Evolutionary conservation across 2,329 filamentous ascomycete species (phyloP).

Genomic region (Penicillium sp.): DNA sequence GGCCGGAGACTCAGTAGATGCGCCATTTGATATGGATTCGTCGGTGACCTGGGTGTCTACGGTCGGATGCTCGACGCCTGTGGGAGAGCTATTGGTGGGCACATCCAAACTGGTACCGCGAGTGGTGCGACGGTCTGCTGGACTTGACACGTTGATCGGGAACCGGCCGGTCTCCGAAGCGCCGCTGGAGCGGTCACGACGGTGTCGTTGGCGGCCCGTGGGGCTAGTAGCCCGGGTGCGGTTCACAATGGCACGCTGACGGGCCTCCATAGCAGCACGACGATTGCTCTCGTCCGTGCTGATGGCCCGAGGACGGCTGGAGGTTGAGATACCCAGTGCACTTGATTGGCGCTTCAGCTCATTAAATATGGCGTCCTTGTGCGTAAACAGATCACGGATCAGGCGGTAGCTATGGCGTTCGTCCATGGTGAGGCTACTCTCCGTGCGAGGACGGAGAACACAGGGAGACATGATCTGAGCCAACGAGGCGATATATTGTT

Average conservation of each 20-base stretch:
- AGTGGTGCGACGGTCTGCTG: constrained; percentile 47
- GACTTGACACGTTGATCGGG: constrained; percentile 67
- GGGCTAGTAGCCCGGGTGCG: constrained; percentile 72
- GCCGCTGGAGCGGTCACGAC: constrained; percentile 71
- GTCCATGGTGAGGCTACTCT: constrained; percentile 89
- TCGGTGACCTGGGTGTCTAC: constrained; percentile 27
- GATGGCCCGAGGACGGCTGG: constrained; percentile 71
- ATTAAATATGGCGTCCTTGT: constrained; percentile 93
- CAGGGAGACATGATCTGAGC: constrained; percentile 74
- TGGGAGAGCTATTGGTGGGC: constrained; percentile 53
- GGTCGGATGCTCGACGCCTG: constrained; percentile 33
- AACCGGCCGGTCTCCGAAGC: constrained; percentile 73
- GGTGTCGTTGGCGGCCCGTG: constrained; percentile 51
- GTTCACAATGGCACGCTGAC: constrained; percentile 69
- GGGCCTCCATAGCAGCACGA: constrained; percentile 88
- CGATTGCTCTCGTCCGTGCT: constrained; percentile 95
- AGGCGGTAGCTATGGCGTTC: constrained; percentile 89
- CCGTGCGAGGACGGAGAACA: constrained; percentile 76
- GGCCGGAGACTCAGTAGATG: constrained; percentile 30
- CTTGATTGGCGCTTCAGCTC: constrained; percentile 74
- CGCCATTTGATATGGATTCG: constrained; percentile 40
- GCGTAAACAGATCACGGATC: constrained; percentile 81
- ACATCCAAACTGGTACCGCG: constrained; percentile 73
- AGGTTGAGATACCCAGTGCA: constrained; percentile 44
- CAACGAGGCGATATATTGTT: constrained; percentile 71